A percentile compares a stretch with the other conserved stretches of the same genome.
Conservation (phyloP, 2,329 filamentous ascomycete species). For the Talaromyces sp. region DNA sequence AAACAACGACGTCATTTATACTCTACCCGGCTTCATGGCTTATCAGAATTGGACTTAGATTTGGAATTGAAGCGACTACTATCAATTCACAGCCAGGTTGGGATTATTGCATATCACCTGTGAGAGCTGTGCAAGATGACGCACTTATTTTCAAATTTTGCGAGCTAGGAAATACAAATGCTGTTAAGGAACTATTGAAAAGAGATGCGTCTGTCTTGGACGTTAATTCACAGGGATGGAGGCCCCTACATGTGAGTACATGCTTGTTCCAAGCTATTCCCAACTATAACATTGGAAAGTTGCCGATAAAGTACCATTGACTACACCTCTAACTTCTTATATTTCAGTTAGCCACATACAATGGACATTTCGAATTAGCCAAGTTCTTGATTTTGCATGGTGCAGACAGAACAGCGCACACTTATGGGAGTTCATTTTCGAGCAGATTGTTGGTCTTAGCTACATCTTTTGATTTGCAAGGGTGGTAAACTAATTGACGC, state of each 20-base stretch:
- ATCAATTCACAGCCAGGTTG: background rate
- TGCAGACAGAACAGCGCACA: background rate
- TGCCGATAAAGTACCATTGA: background rate
- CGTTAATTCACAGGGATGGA: background rate
- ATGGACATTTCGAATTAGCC: background rate
- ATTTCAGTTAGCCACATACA: background rate
- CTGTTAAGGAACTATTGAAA: background rate
- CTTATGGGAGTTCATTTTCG: background rate
- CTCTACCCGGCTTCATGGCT: conserved; percentile 6
- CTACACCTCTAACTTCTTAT: background rate
- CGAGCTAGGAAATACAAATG: background rate
- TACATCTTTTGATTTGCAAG: background rate
- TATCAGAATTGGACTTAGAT: conserved; percentile 1
- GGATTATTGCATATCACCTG: background rate
- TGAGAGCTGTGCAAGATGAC: conserved; percentile 3
- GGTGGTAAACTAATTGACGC: background rate
- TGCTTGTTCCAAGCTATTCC: background rate
- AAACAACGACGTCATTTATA: conserved; percentile 3
- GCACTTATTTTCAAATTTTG: conserved; percentile 5
- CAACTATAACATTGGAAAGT: background rate
- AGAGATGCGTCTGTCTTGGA: conserved; percentile 4
- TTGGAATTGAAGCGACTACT: background rate
- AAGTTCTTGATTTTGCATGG: conserved; percentile 2
- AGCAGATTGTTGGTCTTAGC: background rate
- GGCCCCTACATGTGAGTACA: conserved; percentile 6